Percentiles rank a stretch among this genome's conserved stretches.
phyloP scores from a whole-genome alignment of 108 stramenopile species.

The Schizochytrium sp. region DNA sequence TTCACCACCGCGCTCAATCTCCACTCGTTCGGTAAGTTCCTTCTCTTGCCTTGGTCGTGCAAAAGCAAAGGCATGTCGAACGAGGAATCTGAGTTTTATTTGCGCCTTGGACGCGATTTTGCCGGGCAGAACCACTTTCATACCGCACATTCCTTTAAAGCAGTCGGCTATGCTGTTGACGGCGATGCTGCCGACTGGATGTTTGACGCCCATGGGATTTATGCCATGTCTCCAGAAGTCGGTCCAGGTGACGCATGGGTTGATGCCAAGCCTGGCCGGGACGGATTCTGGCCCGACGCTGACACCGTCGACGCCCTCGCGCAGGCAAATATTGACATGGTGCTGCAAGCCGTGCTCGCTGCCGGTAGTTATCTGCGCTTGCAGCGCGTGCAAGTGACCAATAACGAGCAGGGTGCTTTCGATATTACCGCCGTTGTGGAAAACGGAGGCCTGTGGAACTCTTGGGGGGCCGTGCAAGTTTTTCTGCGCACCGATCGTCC shows the following conservation, averaged over 20 bases:
- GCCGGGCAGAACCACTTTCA: not conserved
- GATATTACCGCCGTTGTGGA: not conserved
- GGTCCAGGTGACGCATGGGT: not conserved
- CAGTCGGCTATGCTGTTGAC: not conserved
- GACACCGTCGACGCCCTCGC: not conserved
- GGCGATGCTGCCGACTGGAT: constrained; percentile 27
- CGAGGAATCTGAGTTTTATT: not conserved
- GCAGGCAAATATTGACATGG: not conserved
- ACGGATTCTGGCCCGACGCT: not conserved
- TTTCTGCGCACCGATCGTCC: not conserved
- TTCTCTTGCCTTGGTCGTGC: constrained; percentile 17
- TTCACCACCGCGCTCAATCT: constrained; percentile 14
- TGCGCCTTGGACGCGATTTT: not conserved
- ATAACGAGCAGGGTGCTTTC: not conserved
- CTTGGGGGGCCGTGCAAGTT: not conserved
- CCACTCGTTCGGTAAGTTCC: not conserved
- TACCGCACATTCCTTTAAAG: not conserved
- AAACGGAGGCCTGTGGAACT: not conserved
- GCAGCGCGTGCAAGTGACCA: too few species aligned
- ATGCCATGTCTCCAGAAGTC: constrained; percentile 18
- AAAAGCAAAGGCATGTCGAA: not conserved
- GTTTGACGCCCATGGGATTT: constrained; percentile 13
- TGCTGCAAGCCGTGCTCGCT: not conserved
- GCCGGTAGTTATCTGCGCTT: not conserved
- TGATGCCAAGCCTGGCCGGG: not conserved